Evolutionary conservation across 306 rosid genomes (phyloP), one percentile per base, ranked within the genome.

Genomic region (Cicer bijugum): DNA sequence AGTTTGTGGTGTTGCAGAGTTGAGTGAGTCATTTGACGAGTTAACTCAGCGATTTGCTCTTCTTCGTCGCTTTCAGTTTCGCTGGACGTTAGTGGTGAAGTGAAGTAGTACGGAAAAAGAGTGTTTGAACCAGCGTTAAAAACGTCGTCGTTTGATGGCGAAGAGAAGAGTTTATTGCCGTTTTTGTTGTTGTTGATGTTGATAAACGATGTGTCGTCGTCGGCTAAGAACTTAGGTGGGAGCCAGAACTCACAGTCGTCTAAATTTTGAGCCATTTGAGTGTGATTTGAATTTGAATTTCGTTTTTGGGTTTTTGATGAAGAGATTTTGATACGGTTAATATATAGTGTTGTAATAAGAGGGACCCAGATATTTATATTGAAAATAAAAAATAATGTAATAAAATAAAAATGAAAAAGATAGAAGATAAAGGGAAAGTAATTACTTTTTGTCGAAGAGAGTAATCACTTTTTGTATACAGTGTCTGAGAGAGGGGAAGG

Each of bases 61-160:
- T 88, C 98, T 60, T 74, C 98, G 6, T 87, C 92, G 51, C 96
- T 90, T 82, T 92, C 96, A 0, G 94, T 87, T 45, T 90, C 96
- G 61, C 90, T 85, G 4, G 87, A 84, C 16, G 80, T 70, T 1
- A 74, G n/a, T 9, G 90, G 87, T 6, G 91, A 89, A 43, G 76
- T 52, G 12, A 68, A 71, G 75, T 62, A 73, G 77, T 78, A 75
- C 0, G 89, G 82, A 2, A 81, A 76, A 39, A 62, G 33, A 48
- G 78, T 11, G 28, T 6, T 61, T 1, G 51, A 55, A 15, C 15
- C 9, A 11, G 71, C 77, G 6, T 39, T 17, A 4, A 75, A 72
- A 1, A 20, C 33, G 5, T 60, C 80, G 68, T 58, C 72, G 74
- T 68, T 78, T 65, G 74, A 47, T 5, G n/a, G 59, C 2, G 8